Evolutionary conservation across 2,329 filamentous ascomycete genomes (phyloP), one percentile per base, ranked within the genome.

Genomic region (Sporothrix pseudoabietina): DNA sequence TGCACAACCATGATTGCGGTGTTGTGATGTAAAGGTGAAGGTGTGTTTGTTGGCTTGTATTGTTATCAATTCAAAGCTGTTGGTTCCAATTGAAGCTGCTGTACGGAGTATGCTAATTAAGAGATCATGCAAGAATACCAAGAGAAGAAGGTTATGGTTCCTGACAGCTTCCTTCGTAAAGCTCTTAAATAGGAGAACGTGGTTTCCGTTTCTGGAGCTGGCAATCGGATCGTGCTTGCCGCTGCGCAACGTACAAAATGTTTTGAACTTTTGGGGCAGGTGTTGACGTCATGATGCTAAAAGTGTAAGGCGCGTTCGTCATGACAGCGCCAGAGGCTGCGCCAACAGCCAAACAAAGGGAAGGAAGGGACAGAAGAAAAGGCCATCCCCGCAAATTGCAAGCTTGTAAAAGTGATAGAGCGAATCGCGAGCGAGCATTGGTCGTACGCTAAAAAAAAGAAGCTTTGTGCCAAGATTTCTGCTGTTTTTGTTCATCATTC

Each of bases 1-100:
- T 87, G 85, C 74, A 82, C 78, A 72, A 86, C 85, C 85, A 87
- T 74, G 66, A 14, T 69, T 71, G 55, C 55, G 35, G 39, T 86
- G 16, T 52, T 52, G 44, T 35, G 26, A 7, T 52, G 26, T 32
- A 3, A n/a, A 49, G 32, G 61, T 26, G 4, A 47, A n/a, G 16
- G 35, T 35, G 35, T 35, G 35, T 35, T 35, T 22, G 32, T 19
- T 63, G 55, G 22, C 19, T 41, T 57, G 54, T 57, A 32, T 9
- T 61, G 5, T 61, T 35, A 12, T 35, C 55, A 8, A 35, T 35
- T 39, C 30, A 9, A 10, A 12, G 7, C 22, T 10, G 4, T 26
- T 0, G 52, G 4, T 12, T 22, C 26, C 52, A 55, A 55, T 55
- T 30, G 52, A 30, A 55, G 52, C 26, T 26, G 49, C 1, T n/a